Evolutionary conservation across 1,284 basidiomycete genomes (phyloP).

Genomic region (Cerioporus squamosus): DNA sequence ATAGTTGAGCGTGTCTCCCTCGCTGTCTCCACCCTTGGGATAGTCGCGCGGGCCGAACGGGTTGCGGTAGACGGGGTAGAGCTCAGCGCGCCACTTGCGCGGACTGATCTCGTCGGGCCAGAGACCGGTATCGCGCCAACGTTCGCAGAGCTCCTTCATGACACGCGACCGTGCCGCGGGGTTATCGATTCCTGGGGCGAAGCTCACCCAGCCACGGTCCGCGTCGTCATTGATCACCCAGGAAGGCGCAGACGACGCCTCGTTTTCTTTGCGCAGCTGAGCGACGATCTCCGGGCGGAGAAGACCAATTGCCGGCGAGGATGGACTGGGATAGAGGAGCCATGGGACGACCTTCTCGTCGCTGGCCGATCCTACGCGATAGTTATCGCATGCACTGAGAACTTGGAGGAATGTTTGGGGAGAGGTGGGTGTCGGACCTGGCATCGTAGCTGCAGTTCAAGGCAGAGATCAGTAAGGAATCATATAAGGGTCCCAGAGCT

Average conservation of each 20-base stretch:
- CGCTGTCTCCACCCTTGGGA: constrained; percentile 21
- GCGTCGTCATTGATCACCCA: constrained; percentile 20
- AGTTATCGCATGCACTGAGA: constrained; percentile 69
- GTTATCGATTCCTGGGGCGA: constrained; percentile 54
- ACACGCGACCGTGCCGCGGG: constrained; percentile 59
- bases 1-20: constrained; percentile 50
- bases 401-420: constrained; percentile 55
- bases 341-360: constrained; percentile 54
- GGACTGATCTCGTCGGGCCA: constrained; percentile 72
- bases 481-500: too few species aligned
- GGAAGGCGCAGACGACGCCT: constrained; percentile 35
- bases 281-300: constrained; percentile 61
- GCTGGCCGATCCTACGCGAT: constrained; percentile 33
- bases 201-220: constrained; percentile 45
- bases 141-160: constrained; percentile 65
- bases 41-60: constrained; percentile 57
- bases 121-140: constrained; percentile 68
- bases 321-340: constrained; percentile 49
- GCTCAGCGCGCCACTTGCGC: constrained; percentile 82
- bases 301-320: constrained; percentile 65
- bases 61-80: constrained; percentile 81
- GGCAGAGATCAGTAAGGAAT: neutral
- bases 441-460: constrained; percentile 1
- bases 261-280: constrained; percentile 55
- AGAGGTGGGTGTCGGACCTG: constrained; percentile 16